A percentile compares a stretch with the other conserved stretches of the same genome.
Evolutionary conservation across 495 filamentous ascomycete genomes (phyloP).

Genomic region (Talaromyces stipitatus): DNA sequence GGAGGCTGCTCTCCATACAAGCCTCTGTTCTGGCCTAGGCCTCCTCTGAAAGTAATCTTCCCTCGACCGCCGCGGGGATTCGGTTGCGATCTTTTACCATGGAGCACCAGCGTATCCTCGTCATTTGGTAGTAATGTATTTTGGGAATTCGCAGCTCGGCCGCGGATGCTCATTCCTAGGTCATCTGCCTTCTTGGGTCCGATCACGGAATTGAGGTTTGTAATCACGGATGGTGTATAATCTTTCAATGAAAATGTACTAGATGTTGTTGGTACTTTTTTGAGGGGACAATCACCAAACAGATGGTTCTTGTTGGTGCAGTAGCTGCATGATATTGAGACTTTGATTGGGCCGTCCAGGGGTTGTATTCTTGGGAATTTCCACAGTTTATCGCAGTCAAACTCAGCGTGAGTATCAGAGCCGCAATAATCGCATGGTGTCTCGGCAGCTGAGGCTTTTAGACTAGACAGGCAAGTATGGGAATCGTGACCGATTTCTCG

Average conservation of each 20-base stretch:
- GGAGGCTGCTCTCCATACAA: constrained; percentile 1
- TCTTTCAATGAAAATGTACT: constrained; percentile 29
- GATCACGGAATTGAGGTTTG: constrained; percentile 26
- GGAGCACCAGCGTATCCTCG: background rate
- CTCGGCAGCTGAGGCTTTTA: constrained; percentile 30
- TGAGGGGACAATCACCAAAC: constrained; percentile 38
- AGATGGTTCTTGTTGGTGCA: constrained; percentile 39
- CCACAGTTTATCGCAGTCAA: constrained; percentile 37
- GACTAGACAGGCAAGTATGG: constrained; percentile 25
- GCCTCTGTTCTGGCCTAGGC: background rate
- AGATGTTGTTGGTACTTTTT: constrained; percentile 13
- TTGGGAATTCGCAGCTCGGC: background rate
- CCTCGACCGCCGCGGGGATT: background rate
- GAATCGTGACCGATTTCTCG: constrained; percentile 38
- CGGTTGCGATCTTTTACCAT: background rate
- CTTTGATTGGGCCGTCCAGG: constrained; percentile 17
- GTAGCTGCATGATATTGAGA: constrained; percentile 41
- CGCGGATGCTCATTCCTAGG: constrained; percentile 2
- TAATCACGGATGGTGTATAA: constrained; percentile 26
- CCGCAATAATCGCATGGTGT: constrained; percentile 41
- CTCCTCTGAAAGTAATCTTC: background rate
- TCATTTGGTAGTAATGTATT: background rate
- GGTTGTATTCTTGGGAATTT: constrained; percentile 20
- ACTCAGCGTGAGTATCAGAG: constrained; percentile 30
- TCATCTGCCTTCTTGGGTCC: constrained; percentile 1